These are phyloP conservation scores for Aegilops umbellulata DNA, from an alignment of 176 grass and related monocot genomes.

Conservation along the genomic window DNA sequence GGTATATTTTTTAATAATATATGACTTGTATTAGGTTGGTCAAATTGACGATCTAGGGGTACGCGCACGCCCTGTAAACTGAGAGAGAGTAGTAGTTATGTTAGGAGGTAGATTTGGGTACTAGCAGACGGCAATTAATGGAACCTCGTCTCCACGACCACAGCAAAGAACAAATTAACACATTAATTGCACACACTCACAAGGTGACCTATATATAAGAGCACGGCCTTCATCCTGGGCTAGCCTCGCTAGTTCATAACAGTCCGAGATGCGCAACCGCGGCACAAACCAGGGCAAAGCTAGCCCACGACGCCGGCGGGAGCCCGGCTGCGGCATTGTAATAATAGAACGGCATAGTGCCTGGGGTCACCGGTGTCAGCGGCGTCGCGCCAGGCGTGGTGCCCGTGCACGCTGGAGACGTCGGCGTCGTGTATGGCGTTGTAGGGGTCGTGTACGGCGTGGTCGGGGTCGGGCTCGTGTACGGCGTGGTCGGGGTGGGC, in stretches of 20 bases:
- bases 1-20: no score
- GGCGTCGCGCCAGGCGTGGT: conserved; percentile 13
- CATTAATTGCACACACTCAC: not conserved
- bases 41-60: no score
- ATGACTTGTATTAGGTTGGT: no score
- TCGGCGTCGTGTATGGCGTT: conserved; percentile 21
- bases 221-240: conserved; percentile 53
- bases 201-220: not conserved
- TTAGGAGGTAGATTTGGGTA: not conserved
- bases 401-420: conserved; percentile 30
- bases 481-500: conserved; percentile 22
- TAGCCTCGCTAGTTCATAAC: conserved; percentile 9
- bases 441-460: conserved; percentile 11
- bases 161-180: not conserved
- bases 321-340: conserved; percentile 19
- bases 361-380: conserved; percentile 13
- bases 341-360: conserved; percentile 21
- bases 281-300: conserved; percentile 22
- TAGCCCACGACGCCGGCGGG: not conserved
- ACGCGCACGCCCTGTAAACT: no score
- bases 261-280: conserved; percentile 34
- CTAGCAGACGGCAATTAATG: not conserved
- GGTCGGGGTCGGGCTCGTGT: conserved; percentile 17
- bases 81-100: no score
- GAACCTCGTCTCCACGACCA: not conserved